Evolutionary conservation across 2,329 filamentous ascomycete genomes (phyloP), one percentile per base, ranked within the genome.

Genomic region (Tolypocladium ophioglossoides): DNA sequence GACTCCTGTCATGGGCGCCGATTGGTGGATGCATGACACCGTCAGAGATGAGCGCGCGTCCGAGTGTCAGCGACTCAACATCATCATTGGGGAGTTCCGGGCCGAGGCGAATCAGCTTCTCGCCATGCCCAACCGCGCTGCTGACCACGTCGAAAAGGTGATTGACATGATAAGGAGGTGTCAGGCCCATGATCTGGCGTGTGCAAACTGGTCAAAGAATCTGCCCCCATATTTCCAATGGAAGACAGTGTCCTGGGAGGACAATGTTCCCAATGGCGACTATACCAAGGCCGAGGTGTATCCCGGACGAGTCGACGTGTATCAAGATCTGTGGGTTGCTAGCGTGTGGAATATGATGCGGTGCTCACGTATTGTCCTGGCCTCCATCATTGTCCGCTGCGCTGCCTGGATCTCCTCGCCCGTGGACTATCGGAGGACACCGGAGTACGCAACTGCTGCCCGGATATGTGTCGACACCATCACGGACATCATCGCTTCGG

Each of bases 371-470:
- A 70, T 85, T 32, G 74, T 80, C 52, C 70, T 84, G 27, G 75
- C 77, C 3, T 77, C 78, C 18, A 67, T 81, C 18, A 74, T 79
- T 39, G 77, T 84, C 14, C 77, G 82, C 8, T 83, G 80, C 60
- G 75, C 78, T 8, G 82, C 82, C 2, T 84, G 81, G 80, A 71
- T 80, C 27, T 80, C 78, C 63, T 72, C 75, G 10, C 82, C 82
- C 0, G 74, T 80, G 10, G 82, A 85, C 64, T 84, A 84, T 62
- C 73, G 81, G 44, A 84, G 80, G 1, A 84, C 81, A 7, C 76
- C 79, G 20, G 79, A 84, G 64, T 85, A 84, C 58, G 79, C 79
- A 12, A 75, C 75, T 0, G 77, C 78, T 5, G 74, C 77, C 18
- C 68, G 76, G 39, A 72, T 72, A 2, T 81, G 75, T 52, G 71